Base-by-base conservation (phyloP, 768 basidiomycete species). In the Cystobasidium tubakii region DNA sequence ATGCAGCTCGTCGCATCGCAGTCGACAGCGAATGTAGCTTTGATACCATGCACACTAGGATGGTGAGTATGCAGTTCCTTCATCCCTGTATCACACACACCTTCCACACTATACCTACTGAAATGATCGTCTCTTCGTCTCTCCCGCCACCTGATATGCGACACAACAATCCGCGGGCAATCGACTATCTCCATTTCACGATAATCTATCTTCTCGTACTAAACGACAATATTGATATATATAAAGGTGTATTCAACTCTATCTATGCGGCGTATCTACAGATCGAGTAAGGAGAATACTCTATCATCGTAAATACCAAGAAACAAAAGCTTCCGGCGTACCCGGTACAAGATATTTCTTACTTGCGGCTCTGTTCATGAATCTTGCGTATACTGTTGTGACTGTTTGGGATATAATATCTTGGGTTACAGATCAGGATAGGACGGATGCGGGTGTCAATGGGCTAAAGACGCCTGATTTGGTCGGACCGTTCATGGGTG, bases 261-360 rank as follows among this genome's bases (percentile, higher is more conserved):
- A 55, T n/a, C 54, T 71, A 46, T 57, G 69, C 55, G 69, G 69
- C 1, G 55, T 71, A 3, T 53, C 54, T 17, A 71, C 69, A n/a
- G 53, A 36, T n/a, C 54, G 44, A 9, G 55, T 54, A 27, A 23
- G 31, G 23, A 36, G 27, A 27, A 34, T 71, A 15, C 36, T 71
- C 19, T 29, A n/a, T 29, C 33, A 46, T 46, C 66, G 33, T 29
- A 55, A 62, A 71, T 31, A 36, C 29, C 55, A 71, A 46, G 57
- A 60, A 60, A 34, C 57, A 29, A 60, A 34, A 60, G 57, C 57
- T 17, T 60, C 55, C 27, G 36, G 53, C 34, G 43, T 44, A 34
- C 33, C 69, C 19, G 33, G 34, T 21, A 34, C 34, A 33, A 23
- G 69, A 71, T 36, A 23, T 19, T 36, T 71, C 29, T 36, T 71